Evolutionary conservation across 345 rosid genomes (phyloP).

Genomic region (Citrus hindsii): DNA sequence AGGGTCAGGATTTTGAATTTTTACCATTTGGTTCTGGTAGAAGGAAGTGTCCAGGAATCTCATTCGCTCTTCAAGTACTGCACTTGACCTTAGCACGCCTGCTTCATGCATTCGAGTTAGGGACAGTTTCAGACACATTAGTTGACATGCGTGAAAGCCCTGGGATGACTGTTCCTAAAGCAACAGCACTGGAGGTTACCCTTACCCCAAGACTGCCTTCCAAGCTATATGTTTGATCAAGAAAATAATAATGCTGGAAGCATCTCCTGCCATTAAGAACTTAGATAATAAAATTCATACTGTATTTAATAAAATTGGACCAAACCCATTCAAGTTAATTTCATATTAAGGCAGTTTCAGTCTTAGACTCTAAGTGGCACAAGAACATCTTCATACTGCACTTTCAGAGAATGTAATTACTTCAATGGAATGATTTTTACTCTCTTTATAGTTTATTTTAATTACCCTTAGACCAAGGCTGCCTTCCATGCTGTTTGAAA

Average conservation of each 20-base stretch:
- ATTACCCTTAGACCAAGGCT: slow-evolving; percentile 18
- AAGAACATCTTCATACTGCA: no score
- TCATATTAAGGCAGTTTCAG: no score
- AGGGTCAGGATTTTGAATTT: slow-evolving; percentile 22
- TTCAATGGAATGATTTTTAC: no score
- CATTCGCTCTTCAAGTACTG: slow-evolving; percentile 19
- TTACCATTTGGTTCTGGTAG: slow-evolving; percentile 32
- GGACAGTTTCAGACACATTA: background rate
- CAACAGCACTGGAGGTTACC: slow-evolving; percentile 21
- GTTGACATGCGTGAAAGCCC: slow-evolving; percentile 27
- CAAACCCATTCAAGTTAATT: no score
- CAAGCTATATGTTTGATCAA: background rate
- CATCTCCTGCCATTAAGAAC: no score
- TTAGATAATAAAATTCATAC: no score
- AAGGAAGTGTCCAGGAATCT: slow-evolving; percentile 32
- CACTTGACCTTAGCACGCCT: slow-evolving; percentile 24
- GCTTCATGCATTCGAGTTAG: slow-evolving; percentile 21
- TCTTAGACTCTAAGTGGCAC: no score
- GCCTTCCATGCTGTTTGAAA: background rate
- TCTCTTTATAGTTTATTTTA: no score
- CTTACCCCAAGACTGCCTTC: slow-evolving; percentile 20
- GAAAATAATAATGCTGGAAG: no score
- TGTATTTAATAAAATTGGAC: no score
- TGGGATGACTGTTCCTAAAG: slow-evolving; percentile 21
- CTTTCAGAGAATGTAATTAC: no score